Evolutionary conservation across 305 asterid genomes (phyloP).

Genomic region (Fraxinus baroniana): DNA sequence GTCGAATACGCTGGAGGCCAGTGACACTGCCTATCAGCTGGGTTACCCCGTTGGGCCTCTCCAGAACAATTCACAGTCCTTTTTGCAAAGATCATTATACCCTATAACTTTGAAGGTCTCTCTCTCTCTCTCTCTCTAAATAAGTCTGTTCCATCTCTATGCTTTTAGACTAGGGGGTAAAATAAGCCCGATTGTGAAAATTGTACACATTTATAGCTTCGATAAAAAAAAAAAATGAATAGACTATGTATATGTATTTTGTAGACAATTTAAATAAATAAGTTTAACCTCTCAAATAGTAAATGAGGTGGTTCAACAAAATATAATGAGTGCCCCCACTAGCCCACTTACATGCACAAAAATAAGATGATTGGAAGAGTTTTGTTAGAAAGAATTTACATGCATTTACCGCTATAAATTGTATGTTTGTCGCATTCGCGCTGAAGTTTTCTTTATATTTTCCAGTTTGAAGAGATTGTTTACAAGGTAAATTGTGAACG

Average conservation of each 20-base stretch:
- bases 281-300: not conserved
- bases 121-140: slow-evolving; percentile 11
- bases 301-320: not conserved
- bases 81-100: slow-evolving; percentile 50
- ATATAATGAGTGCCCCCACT: not conserved
- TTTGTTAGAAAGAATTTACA: not conserved
- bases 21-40: slow-evolving; percentile 31
- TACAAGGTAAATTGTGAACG: slow-evolving; percentile 59
- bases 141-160: not conserved
- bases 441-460: slow-evolving; percentile 4
- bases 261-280: not conserved
- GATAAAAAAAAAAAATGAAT: not conserved
- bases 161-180: not conserved
- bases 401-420: not conserved
- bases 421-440: not conserved
- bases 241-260: not conserved
- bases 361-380: not conserved
- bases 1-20: slow-evolving; percentile 33
- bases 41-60: slow-evolving; percentile 27
- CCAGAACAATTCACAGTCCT: slow-evolving; percentile 46
- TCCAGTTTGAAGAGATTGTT: slow-evolving; percentile 90
- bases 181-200: not conserved
- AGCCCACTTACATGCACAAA: not conserved
- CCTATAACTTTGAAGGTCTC: slow-evolving; percentile 81
- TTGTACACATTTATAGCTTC: not conserved